Conservation (phyloP, 345 rosid genomes). For the Heritiera fomes region DNA sequence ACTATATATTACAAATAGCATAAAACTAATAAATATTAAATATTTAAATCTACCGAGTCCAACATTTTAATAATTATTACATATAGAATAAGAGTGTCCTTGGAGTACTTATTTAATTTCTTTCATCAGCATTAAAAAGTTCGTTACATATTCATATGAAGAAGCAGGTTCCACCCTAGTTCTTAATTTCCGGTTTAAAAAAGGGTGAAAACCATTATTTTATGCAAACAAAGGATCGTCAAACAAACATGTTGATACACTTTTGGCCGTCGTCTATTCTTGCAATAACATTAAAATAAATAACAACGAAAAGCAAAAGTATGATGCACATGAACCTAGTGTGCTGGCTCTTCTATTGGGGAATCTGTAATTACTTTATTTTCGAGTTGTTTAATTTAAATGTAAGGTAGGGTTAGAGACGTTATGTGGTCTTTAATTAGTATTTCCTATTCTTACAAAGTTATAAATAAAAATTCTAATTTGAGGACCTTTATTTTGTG, state of each 20-base stretch:
- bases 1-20: too few relatives aligned
- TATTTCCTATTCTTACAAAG: too few relatives aligned
- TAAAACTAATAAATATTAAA: too few relatives aligned
- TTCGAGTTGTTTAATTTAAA: neutral
- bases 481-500: neutral
- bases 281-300: neutral
- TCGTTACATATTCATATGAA: neutral
- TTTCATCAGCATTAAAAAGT: neutral
- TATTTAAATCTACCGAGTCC: too few relatives aligned
- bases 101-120: too few relatives aligned
- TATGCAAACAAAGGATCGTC: neutral
- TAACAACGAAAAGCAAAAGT: neutral
- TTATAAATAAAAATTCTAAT: neutral
- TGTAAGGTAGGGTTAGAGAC: neutral
- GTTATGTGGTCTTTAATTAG: neutral
- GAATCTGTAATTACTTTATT: neutral
- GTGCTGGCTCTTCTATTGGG: conserved; percentile 15
- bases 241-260: neutral
- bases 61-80: too few relatives aligned
- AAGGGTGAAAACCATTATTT: neutral
- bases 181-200: neutral
- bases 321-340: neutral
- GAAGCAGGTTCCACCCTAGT: neutral
- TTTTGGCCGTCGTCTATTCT: neutral
- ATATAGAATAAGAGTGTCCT: too few relatives aligned